These are phyloP conservation scores for Gossypium bickii DNA, from an alignment of 345 rosid genomes.

Conservation along the genomic window DNA sequence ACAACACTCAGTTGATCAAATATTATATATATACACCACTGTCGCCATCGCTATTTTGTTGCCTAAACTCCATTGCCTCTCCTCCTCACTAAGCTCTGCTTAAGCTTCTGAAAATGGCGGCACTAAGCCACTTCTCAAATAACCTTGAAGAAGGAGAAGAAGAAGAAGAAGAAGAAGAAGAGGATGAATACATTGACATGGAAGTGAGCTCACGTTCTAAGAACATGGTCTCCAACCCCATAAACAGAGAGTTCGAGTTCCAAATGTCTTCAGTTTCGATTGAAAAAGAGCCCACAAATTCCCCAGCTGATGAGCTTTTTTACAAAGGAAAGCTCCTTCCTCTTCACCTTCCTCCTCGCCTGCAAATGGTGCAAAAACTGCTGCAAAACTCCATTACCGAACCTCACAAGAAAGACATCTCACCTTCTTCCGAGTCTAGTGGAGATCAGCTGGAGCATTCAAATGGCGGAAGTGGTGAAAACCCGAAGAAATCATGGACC, in stretches of 20 bases:
- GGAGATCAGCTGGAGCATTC: too few species aligned
- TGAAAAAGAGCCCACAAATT: constrained; percentile 47
- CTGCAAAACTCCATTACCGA: constrained; percentile 37
- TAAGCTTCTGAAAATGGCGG: constrained; percentile 20
- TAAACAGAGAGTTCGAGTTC: constrained; percentile 72
- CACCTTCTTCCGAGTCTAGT: too few species aligned
- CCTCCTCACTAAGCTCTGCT: too few species aligned
- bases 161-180: constrained; percentile 78
- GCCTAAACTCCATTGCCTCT: too few species aligned
- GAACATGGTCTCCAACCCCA: constrained; percentile 37
- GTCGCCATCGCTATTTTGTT: too few species aligned
- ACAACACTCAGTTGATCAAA: too few species aligned
- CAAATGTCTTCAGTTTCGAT: constrained; percentile 56
- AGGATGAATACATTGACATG: constrained; percentile 74
- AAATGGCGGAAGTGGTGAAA: constrained; percentile 26
- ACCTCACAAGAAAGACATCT: too few species aligned
- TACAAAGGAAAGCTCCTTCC: constrained; percentile 95
- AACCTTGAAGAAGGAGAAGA: constrained; percentile 72
- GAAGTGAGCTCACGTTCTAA: constrained; percentile 56
- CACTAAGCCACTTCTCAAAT: constrained; percentile 30
- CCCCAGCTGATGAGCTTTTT: constrained; percentile 94
- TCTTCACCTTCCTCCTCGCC: constrained; percentile 63
- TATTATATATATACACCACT: too few species aligned
- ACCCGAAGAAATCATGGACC: constrained; percentile 61
- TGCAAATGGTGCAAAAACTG: constrained; percentile 32